Evolutionary conservation across 352 stramenopile genomes (phyloP), one percentile per base, ranked within the genome.

Genomic region (Pythium biforme): DNA sequence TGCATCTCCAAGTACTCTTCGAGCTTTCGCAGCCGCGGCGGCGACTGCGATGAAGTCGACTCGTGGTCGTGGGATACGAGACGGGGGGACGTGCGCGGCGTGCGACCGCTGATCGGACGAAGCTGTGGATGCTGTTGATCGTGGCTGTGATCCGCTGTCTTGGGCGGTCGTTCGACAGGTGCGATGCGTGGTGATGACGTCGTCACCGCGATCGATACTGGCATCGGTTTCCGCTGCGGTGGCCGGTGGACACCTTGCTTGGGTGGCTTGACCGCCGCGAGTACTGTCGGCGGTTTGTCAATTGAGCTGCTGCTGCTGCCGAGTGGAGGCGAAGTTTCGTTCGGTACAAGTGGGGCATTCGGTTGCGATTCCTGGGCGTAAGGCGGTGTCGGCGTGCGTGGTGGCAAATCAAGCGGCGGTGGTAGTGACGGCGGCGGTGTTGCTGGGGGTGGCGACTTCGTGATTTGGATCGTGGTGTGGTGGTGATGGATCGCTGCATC

Each of bases 1-100:
- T 66, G 50, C 17, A 60, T 23, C 15, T 41, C 51, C 23, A 66
- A 6, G 43, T 61, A 66, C 11, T 66, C 59, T 55, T 60, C 59
- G 25, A 66, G 50, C 25, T 66, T 66, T 20, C 45, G 27, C 19
- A 66, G 51, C n/a, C 59, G 57, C 20, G 57, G 59, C 23, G 59
- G 29, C 27, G 59, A 55, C 25, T 43, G 29, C 14, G 37, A 50
- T 17, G 31, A 37, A 33, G 45, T 33, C 3, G 14, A 40, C 7
- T 31, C 55, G 27, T 29, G 59, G 27, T 59, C 49, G 15, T 59
- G 26, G 11, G 45, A 39, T 17, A 34, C 26, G 22, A 25, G 25
- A 7, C 47, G 34, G 2, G 47, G 25, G 6, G 41, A 57, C 12
- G 47, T 34, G 10, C 27, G 34, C 4, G 54, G 47, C 27, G 25